Percentiles rank a stretch among this genome's conserved stretches.
Evolutionary conservation across 2,329 filamentous ascomycete species (phyloP).

Genomic region (Scedosporium aurantiacum): DNA sequence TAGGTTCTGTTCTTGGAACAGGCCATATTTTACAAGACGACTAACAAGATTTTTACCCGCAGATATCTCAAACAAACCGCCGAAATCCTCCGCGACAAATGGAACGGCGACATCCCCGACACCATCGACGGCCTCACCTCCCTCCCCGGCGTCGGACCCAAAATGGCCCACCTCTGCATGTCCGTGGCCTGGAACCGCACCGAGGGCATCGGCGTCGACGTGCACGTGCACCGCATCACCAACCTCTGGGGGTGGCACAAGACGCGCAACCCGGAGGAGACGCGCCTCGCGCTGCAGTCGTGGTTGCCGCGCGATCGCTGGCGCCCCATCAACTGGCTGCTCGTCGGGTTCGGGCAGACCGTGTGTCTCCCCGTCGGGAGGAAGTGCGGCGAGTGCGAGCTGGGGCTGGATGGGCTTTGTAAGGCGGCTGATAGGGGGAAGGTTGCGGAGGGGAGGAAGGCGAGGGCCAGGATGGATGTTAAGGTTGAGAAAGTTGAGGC

Average conservation of each 20-base stretch:
- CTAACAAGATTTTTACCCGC: neutral
- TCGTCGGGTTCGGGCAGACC: constrained; percentile 81
- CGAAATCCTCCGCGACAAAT: constrained; percentile 58
- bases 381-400: constrained; percentile 74
- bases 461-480: constrained; percentile 22
- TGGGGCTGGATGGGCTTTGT: constrained; percentile 69
- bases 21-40: neutral
- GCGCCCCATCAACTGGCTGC: constrained; percentile 84
- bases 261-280: constrained; percentile 73
- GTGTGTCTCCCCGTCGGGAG: constrained; percentile 72
- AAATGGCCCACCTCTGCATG: constrained; percentile 88
- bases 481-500: constrained; percentile 16
- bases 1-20: neutral
- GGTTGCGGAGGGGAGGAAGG: constrained; percentile 43
- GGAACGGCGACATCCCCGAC: constrained; percentile 66
- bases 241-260: constrained; percentile 90
- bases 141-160: constrained; percentile 80
- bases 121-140: constrained; percentile 64
- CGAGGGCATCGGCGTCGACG: constrained; percentile 81
- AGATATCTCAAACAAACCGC: constrained; percentile 64
- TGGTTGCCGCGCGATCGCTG: constrained; percentile 80
- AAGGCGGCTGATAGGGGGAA: constrained; percentile 57
- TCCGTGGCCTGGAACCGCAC: constrained; percentile 55
- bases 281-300: constrained; percentile 59
- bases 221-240: constrained; percentile 89